Conservation (phyloP, 306 rosid genomes). For the Parietaria judaica region DNA sequence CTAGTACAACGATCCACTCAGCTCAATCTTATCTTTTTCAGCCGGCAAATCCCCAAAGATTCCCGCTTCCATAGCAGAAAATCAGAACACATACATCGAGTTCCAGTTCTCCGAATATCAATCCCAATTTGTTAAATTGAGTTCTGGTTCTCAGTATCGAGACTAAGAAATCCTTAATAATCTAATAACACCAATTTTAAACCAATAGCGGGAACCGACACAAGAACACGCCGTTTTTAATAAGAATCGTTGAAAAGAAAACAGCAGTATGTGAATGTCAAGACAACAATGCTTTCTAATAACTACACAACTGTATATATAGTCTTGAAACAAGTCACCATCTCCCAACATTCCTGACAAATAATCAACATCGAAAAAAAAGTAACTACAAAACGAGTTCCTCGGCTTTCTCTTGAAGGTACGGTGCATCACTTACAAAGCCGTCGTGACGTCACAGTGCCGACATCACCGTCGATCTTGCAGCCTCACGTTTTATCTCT, state of each 20-base stretch:
- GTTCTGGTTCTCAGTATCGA: too few species aligned
- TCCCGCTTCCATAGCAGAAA: constrained; percentile 73
- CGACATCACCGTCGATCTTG: constrained; percentile 78
- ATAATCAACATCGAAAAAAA: neutral
- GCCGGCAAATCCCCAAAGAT: constrained; percentile 60
- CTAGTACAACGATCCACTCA: constrained; percentile 50
- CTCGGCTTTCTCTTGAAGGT: constrained; percentile 6
- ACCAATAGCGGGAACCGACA: too few species aligned
- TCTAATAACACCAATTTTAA: too few species aligned
- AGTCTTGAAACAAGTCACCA: neutral
- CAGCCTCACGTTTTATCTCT: constrained; percentile 62
- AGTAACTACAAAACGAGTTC: neutral
- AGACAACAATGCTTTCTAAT: neutral
- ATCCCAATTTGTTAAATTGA: too few species aligned
- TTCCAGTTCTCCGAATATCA: constrained; percentile 31
- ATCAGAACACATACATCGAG: constrained; percentile 63
- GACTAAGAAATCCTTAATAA: too few species aligned
- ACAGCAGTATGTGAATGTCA: neutral
- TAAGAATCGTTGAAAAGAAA: neutral
- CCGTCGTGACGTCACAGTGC: constrained; percentile 40
- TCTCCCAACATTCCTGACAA: neutral
- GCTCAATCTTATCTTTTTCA: constrained; percentile 57
- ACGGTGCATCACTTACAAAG: constrained; percentile 9
- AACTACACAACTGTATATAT: neutral
- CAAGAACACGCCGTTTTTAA: neutral